A percentile compares a stretch with the other conserved stretches of the same genome.
phyloP scores from a whole-genome alignment of 23 red algal genomes.

The Gracilaria caudata region DNA sequence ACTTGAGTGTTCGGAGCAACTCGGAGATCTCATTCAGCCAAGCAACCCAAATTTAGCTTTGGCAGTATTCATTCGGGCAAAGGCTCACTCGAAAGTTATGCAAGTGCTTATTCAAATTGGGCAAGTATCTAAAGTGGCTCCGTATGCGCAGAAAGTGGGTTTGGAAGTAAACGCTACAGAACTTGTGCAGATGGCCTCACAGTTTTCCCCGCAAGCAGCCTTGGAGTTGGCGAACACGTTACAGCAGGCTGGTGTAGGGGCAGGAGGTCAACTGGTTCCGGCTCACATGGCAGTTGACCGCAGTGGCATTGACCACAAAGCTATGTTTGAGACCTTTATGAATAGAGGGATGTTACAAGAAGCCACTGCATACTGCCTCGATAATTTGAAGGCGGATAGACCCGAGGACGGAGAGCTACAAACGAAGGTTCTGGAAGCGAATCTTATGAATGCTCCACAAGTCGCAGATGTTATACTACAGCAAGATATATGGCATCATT shows the following conservation, averaged over 20 bases:
- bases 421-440: conserved; percentile 93
- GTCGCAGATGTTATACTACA: conserved; percentile 96
- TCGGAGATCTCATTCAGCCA: conserved; percentile 89
- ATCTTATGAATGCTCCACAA: conserved; percentile 94
- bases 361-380: conserved; percentile 91
- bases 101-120: conserved; percentile 90
- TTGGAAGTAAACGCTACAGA: conserved; percentile 73
- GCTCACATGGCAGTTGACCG: conserved; percentile 72
- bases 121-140: conserved; percentile 74
- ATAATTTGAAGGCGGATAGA: conserved; percentile 87
- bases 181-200: conserved; percentile 85
- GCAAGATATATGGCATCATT: conserved; percentile 93
- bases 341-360: conserved; percentile 93
- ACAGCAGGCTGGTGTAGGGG: conserved; percentile 66
- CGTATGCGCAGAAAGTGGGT: conserved; percentile 83
- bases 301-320: conserved; percentile 78
- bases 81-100: conserved; percentile 93
- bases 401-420: conserved; percentile 91
- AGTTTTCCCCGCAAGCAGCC: conserved; percentile 71
- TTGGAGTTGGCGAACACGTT: conserved; percentile 87
- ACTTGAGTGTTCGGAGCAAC: conserved; percentile 87
- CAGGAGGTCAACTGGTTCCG: conserved; percentile 66
- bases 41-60: conserved; percentile 85
- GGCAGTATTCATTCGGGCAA: conserved; percentile 92
- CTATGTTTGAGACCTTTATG: conserved; percentile 98